Evolutionary conservation across 1,139 yeast species (phyloP).

Genomic region (Blastobotrys buckinghamii): DNA sequence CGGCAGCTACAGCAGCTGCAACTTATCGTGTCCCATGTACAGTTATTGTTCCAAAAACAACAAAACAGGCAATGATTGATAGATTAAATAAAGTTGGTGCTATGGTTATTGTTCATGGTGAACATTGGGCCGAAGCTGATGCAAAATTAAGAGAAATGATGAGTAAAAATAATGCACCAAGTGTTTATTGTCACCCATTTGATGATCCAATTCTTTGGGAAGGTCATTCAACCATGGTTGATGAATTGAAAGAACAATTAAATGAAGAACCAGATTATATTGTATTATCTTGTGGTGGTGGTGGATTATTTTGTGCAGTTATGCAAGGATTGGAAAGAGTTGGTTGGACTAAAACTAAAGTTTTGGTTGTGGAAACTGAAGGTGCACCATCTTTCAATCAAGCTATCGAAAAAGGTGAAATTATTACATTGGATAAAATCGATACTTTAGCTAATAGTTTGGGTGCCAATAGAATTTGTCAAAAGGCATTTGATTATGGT

Average conservation of each 20-base stretch:
- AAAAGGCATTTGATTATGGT: conserved; percentile 38
- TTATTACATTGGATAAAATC: conserved; percentile 42
- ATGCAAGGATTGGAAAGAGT: conserved; percentile 47
- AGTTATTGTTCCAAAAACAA: conserved; percentile 55
- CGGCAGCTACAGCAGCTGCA: conserved; percentile 59
- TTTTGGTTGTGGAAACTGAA: conserved; percentile 53
- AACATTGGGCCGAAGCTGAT: conserved; percentile 65
- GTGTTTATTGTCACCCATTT: conserved; percentile 67
- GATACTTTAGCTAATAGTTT: conserved; percentile 55
- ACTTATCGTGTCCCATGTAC: conserved; percentile 47
- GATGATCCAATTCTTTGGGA: conserved; percentile 61
- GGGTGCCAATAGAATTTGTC: conserved; percentile 53
- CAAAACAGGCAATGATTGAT: conserved; percentile 39
- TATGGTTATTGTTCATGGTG: conserved; percentile 48
- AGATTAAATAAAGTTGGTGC: conserved; percentile 48
- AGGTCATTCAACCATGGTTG: conserved; percentile 57
- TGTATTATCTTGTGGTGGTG: conserved; percentile 70
- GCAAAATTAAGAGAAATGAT: conserved; percentile 41
- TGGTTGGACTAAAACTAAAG: conserved; percentile 35
- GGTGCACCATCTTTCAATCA: conserved; percentile 54
- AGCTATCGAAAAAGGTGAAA: conserved; percentile 43
- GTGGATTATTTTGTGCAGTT: conserved; percentile 64
- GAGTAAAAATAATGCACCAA: conserved; percentile 28
- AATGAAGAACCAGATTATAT: conserved; percentile 44
- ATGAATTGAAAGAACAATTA: conserved; percentile 40